Percentiles rank a stretch among this genome's conserved stretches.
phyloP scores from a whole-genome alignment of 805 yeast species.

The Candida arabinofermentans region DNA sequence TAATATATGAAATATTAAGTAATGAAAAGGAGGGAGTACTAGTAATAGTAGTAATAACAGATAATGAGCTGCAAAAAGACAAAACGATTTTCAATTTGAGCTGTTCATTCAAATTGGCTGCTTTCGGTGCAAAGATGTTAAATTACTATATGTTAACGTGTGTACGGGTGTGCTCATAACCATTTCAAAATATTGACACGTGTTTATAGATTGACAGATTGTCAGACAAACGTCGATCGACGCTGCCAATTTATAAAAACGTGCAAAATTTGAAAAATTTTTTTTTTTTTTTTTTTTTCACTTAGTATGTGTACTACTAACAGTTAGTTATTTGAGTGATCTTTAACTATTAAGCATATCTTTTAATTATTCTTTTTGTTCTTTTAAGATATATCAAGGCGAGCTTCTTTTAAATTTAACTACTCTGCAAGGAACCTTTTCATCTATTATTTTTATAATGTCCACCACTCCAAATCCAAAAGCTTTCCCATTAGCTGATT shows the following conservation, averaged over 20 bases:
- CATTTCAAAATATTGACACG: no score
- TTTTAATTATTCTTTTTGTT: neutral
- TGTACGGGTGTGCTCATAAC: no score
- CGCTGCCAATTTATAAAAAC: neutral
- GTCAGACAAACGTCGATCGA: neutral
- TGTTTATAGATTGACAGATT: no score
- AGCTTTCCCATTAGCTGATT: conserved; percentile 98
- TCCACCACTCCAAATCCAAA: conserved; percentile 92
- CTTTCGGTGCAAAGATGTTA: no score
- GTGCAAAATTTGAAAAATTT: neutral
- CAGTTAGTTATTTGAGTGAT: neutral
- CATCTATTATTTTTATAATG: conserved; percentile 37
- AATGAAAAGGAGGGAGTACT: no score
- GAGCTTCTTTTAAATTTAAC: conserved; percentile 29
- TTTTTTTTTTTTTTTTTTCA: neutral
- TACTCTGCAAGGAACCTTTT: conserved; percentile 49
- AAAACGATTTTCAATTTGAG: no score
- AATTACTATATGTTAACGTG: no score
- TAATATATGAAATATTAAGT: no score
- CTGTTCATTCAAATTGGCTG: no score
- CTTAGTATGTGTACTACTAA: no score
- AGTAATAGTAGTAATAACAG: no score
- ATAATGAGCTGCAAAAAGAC: no score
- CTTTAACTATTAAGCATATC: neutral
- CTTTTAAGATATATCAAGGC: conserved; percentile 27